A percentile compares a stretch with the other conserved stretches of the same genome.
Conservation (phyloP, 352 stramenopile genomes). For the Globisporangium irregulare region DNA sequence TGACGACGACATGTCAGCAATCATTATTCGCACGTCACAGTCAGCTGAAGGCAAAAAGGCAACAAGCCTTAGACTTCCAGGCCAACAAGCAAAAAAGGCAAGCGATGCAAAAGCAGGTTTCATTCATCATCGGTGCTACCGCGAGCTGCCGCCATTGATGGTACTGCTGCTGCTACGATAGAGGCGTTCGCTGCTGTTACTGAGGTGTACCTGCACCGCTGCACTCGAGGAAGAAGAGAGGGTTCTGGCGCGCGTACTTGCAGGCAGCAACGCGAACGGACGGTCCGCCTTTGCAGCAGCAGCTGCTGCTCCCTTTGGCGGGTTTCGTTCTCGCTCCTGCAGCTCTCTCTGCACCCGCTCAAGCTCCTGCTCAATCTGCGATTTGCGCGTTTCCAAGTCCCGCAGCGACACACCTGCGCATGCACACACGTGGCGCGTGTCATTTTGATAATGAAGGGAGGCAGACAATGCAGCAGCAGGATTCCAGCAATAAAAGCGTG, state of each 20-base stretch:
- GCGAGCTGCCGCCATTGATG: not conserved
- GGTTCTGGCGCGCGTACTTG: constrained; percentile 6
- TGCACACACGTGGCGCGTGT: not conserved
- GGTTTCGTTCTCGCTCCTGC: constrained; percentile 9
- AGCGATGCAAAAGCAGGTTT: not conserved
- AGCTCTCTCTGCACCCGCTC: constrained; percentile 21
- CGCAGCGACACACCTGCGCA: constrained; percentile 41
- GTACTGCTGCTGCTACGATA: not conserved
- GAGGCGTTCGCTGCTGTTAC: not conserved
- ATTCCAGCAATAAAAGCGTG: not conserved
- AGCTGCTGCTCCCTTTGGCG: not conserved
- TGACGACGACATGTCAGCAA: constrained; percentile 4
- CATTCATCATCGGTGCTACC: constrained; percentile 7
- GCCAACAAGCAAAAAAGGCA: not conserved
- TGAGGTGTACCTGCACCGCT: not conserved
- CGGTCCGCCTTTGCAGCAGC: not conserved
- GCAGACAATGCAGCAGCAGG: not conserved
- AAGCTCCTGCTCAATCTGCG: constrained; percentile 36
- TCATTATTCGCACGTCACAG: constrained; percentile 4
- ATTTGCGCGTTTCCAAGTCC: constrained; percentile 53
- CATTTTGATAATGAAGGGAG: not conserved
- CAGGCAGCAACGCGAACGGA: constrained; percentile 16
- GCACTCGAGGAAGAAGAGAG: not conserved
- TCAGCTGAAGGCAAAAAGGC: not conserved
- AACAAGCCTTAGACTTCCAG: not conserved